These are phyloP conservation scores for Suhomyces sp. DNA, from an alignment of 805 yeast species.

Conservation along the genomic window DNA sequence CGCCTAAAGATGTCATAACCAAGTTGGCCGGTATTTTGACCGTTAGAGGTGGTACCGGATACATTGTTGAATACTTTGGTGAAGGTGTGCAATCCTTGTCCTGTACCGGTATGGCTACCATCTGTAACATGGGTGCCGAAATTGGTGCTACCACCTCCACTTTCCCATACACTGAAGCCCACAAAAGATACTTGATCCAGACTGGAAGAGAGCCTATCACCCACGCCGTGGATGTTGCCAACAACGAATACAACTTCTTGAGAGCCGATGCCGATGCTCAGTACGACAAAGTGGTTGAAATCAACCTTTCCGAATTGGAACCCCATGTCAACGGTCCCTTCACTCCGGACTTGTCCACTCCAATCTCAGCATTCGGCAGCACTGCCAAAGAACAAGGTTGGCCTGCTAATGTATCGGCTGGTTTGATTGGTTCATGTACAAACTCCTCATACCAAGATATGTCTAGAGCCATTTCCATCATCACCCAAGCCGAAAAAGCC, in stretches of 20 bases:
- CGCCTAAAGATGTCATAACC: slow-evolving; percentile 94
- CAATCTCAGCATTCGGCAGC: slow-evolving; percentile 81
- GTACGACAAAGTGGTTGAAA: slow-evolving; percentile 90
- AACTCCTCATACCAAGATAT: slow-evolving; percentile 98
- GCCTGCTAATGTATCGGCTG: slow-evolving; percentile 92
- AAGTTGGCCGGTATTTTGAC: slow-evolving; percentile 92
- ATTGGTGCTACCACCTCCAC: slow-evolving; percentile 97
- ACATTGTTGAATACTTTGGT: slow-evolving; percentile 94
- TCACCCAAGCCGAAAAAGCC: slow-evolving; percentile 83
- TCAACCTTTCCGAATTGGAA: slow-evolving; percentile 84
- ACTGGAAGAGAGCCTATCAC: slow-evolving; percentile 86
- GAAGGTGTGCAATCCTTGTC: slow-evolving; percentile 90
- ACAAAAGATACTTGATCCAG: slow-evolving; percentile 84
- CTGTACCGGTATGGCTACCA: slow-evolving; percentile 99
- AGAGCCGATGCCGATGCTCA: slow-evolving; percentile 90
- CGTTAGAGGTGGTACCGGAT: slow-evolving; percentile 98
- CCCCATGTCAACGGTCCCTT: slow-evolving; percentile 98
- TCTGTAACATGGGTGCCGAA: slow-evolving; percentile 99
- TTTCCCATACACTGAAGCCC: slow-evolving; percentile 92
- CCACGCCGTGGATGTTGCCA: slow-evolving; percentile 69
- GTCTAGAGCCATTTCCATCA: slow-evolving; percentile 93
- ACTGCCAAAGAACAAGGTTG: slow-evolving; percentile 82
- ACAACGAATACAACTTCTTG: slow-evolving; percentile 56
- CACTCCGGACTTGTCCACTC: slow-evolving; percentile 97
- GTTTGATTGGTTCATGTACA: slow-evolving; percentile 97